Evolutionary conservation across 345 rosid species (phyloP).

Genomic region (Eucalyptus curtisii): DNA sequence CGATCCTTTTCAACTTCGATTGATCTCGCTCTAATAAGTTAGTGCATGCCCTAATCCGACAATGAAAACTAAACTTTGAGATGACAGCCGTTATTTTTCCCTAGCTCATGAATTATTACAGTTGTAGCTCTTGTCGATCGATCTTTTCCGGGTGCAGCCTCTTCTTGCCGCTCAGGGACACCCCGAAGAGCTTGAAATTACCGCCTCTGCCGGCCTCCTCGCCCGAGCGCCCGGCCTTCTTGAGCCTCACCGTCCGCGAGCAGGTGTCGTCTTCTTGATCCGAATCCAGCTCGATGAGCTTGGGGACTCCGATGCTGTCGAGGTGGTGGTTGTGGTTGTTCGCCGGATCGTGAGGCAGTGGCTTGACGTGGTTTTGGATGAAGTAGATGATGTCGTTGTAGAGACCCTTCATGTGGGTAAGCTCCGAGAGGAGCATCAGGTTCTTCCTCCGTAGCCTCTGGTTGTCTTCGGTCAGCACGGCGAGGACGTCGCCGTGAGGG

Average conservation of each 20-base stretch:
- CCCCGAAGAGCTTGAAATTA: conserved; percentile 39
- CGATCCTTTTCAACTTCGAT: not conserved
- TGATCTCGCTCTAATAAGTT: not conserved
- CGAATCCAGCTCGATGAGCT: conserved; percentile 10
- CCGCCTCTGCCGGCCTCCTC: conserved; percentile 5
- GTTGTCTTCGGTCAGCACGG: conserved; percentile 38
- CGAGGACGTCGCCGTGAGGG: conserved; percentile 4
- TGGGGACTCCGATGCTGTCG: not conserved
- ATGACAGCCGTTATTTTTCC: not conserved
- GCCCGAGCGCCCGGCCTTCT: not conserved
- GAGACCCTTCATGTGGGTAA: conserved; percentile 43
- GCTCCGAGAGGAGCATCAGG: conserved; percentile 41
- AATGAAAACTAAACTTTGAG: not conserved
- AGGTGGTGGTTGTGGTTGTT: not conserved
- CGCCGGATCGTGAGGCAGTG: not conserved
- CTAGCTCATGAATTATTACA: not conserved
- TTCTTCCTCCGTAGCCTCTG: conserved; percentile 34
- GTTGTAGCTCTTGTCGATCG: not conserved
- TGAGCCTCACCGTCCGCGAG: not conserved
- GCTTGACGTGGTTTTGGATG: conserved; percentile 48
- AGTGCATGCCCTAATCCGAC: not conserved
- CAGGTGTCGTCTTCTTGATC: not conserved
- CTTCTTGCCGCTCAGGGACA: conserved; percentile 32
- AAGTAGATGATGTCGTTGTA: conserved; percentile 55
- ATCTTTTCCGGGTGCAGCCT: conserved; percentile 27